Evolutionary conservation across 257 asterid species (phyloP).

Genomic region (Buddleja alternifolia): DNA sequence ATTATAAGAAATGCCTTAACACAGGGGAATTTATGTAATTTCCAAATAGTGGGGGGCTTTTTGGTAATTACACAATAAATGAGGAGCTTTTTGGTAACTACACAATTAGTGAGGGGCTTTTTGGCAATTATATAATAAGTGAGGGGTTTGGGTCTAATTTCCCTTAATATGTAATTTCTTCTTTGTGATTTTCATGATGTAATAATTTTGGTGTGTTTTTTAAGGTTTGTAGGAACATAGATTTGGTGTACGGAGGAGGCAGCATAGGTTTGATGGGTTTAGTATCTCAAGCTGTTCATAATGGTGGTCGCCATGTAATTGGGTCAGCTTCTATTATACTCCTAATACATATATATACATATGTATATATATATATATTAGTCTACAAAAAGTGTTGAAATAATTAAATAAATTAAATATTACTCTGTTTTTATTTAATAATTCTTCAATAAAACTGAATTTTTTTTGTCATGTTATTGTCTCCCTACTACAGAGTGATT

Average conservation of each 20-base stretch:
- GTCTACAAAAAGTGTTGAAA: background rate
- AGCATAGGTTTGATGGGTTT: slow-evolving; percentile 98
- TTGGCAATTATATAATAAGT: too few relatives aligned
- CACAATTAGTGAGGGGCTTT: too few relatives aligned
- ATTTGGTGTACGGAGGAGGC: slow-evolving; percentile 98
- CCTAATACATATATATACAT: background rate
- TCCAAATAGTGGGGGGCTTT: too few relatives aligned
- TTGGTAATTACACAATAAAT: too few relatives aligned
- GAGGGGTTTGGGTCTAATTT: too few relatives aligned
- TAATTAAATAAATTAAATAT: slow-evolving; percentile 23
- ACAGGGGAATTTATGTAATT: too few relatives aligned
- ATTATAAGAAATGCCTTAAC: too few relatives aligned
- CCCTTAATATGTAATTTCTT: background rate
- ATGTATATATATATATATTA: too few relatives aligned
- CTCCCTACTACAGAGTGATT: slow-evolving; percentile 79
- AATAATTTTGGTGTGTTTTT: slow-evolving; percentile 21
- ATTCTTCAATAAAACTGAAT: slow-evolving; percentile 38
- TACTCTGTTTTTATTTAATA: slow-evolving; percentile 11
- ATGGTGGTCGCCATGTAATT: slow-evolving; percentile 89
- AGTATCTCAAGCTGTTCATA: slow-evolving; percentile 93
- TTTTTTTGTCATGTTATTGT: slow-evolving; percentile 71
- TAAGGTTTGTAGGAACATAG: slow-evolving; percentile 84
- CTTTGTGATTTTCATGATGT: too few relatives aligned
- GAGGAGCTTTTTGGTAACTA: too few relatives aligned
- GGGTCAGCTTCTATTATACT: slow-evolving; percentile 54